Percentiles rank a stretch among this genome's conserved stretches.
Evolutionary conservation across 1,139 yeast genomes (phyloP).

Genomic region (Yamadazyma atmosphaerica): DNA sequence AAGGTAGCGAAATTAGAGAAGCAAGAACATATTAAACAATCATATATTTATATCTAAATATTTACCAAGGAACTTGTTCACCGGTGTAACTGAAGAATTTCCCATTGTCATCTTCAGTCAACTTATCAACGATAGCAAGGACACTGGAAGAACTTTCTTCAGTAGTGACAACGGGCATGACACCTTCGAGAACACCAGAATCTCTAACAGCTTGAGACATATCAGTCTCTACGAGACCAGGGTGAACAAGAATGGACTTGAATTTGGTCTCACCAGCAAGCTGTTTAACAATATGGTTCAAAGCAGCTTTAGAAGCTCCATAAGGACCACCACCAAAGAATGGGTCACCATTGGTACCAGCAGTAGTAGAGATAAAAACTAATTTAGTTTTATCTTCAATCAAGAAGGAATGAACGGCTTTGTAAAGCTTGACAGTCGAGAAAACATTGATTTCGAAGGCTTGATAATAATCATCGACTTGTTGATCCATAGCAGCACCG

Average conservation of each 20-base stretch:
- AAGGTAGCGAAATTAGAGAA: no score
- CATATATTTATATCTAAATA: no score
- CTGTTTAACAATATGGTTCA: conserved; percentile 7
- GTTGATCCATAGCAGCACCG: neutral
- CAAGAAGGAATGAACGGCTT: conserved; percentile 9
- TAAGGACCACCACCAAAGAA: conserved; percentile 4
- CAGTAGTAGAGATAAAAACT: conserved; percentile 7
- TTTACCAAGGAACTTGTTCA: neutral
- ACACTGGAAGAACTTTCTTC: conserved; percentile 2
- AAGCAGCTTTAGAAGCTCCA: conserved; percentile 10
- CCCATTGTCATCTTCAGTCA: conserved; percentile 5
- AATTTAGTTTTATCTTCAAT: conserved; percentile 8
- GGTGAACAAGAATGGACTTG: conserved; percentile 57
- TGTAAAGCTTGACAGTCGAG: conserved; percentile 10
- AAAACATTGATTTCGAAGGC: conserved; percentile 8
- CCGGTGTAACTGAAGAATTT: conserved; percentile 5
- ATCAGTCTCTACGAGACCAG: conserved; percentile 8
- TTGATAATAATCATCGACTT: conserved; percentile 2
- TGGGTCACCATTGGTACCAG: conserved; percentile 18
- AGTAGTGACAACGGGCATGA: neutral
- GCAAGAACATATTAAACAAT: no score
- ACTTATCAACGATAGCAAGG: conserved; percentile 2
- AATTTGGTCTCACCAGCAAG: conserved; percentile 5
- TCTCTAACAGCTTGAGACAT: conserved; percentile 2
- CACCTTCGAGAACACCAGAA: neutral